These are phyloP conservation scores for Sphagnum tenellum DNA, from an alignment of 225 moss, liverwort and hornwort species.

Conservation along the genomic window DNA sequence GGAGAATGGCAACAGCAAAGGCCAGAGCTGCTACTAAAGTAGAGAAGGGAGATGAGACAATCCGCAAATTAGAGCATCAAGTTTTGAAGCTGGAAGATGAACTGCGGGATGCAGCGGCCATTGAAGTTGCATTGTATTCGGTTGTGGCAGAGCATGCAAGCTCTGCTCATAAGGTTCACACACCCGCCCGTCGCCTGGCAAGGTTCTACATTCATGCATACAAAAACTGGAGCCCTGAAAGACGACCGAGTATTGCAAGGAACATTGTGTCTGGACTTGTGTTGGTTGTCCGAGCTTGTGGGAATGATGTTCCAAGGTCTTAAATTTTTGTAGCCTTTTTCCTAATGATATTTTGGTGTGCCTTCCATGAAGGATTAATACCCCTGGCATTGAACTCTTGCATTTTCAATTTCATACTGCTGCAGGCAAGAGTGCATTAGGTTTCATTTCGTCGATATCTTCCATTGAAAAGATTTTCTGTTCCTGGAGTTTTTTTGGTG, in stretches of 20 bases:
- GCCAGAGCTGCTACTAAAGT: conserved; percentile 57
- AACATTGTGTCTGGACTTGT: conserved; percentile 84
- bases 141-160: conserved; percentile 92
- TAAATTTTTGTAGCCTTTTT: no score
- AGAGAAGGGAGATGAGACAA: conserved; percentile 64
- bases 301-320: conserved; percentile 90
- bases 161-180: conserved; percentile 91
- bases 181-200: conserved; percentile 90
- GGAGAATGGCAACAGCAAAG: conserved; percentile 71
- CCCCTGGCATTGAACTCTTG: no score
- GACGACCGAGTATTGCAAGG: conserved; percentile 69
- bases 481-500: no score
- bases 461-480: no score
- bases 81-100: conserved; percentile 69
- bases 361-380: no score
- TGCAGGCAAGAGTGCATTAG: no score
- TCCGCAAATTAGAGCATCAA: conserved; percentile 39
- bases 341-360: no score
- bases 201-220: conserved; percentile 83
- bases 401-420: no score
- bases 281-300: conserved; percentile 78
- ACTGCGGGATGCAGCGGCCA: conserved; percentile 74
- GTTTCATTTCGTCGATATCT: no score
- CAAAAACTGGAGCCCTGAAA: conserved; percentile 64
- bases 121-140: conserved; percentile 86